Percentiles rank a stretch among this genome's conserved stretches.
Evolutionary conservation across 331 rosid genomes (phyloP).

Genomic region (Dryas integrifolia): DNA sequence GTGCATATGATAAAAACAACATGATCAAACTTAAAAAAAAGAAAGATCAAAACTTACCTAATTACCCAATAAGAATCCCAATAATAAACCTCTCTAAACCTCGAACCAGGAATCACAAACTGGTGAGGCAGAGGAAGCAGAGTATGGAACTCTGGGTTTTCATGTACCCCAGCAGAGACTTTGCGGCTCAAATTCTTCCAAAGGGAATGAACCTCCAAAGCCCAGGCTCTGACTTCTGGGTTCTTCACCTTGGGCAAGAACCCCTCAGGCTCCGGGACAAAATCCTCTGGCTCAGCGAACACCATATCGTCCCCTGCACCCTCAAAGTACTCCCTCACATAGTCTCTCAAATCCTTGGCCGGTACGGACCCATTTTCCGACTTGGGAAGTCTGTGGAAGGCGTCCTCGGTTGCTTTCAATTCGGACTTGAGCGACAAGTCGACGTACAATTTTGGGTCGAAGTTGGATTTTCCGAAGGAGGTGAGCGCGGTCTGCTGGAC

Average conservation of each 20-base stretch:
- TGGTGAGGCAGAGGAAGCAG: conserved; percentile 56
- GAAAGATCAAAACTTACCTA: conserved; percentile 33
- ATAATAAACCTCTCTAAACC: conserved; percentile 79
- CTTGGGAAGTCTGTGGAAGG: conserved; percentile 43
- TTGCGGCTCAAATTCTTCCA: conserved; percentile 69
- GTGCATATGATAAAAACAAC: background rate
- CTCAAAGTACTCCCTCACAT: conserved; percentile 31
- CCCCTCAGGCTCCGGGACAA: conserved; percentile 46
- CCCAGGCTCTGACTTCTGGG: conserved; percentile 62
- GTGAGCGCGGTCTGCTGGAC: conserved; percentile 54
- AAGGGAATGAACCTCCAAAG: conserved; percentile 55
- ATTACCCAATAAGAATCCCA: conserved; percentile 95
- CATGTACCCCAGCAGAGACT: conserved; percentile 34
- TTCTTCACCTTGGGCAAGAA: conserved; percentile 61
- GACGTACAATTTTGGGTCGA: conserved; percentile 70
- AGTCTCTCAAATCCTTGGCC: conserved; percentile 35
- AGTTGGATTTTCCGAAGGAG: conserved; percentile 36
- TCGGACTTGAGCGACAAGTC: conserved; percentile 59
- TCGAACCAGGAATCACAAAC: conserved; percentile 63
- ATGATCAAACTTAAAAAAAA: too few relatives aligned
- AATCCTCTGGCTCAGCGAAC: conserved; percentile 54
- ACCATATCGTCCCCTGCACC: conserved; percentile 68
- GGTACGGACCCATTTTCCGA: conserved; percentile 35
- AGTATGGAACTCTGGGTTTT: conserved; percentile 54
- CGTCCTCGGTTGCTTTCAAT: conserved; percentile 34